Evolutionary conservation across 148 eudicot genomes (phyloP), one percentile per base, ranked within the genome.

Genomic region (Fagopyrum homotropicum): DNA sequence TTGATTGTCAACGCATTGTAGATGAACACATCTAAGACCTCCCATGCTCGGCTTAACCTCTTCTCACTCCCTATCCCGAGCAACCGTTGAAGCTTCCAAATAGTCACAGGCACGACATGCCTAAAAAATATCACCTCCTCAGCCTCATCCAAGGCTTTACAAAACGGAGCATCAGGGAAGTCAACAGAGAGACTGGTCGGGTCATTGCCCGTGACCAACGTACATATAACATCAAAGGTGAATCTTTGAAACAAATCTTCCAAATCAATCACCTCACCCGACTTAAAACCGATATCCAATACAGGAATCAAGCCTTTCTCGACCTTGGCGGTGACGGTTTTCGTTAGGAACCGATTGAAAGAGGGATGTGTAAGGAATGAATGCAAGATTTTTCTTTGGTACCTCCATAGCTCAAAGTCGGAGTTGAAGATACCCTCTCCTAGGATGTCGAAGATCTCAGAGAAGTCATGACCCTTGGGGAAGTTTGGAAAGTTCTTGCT

Each of bases 401-500:
- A n/a, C 47, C 69, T 64, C 87, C 87, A 84, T 45, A 68, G 55
- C 7, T 82, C 85, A 7, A 15, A 3, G 29, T 84, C 87, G 1
- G 87, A 59, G 51, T 82, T 84, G 79, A 84, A 79, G 55, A 82
- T 82, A 73, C 85, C 87, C 14, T 78, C 81, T 77, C 87, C 87
- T 55, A 82, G 35, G 60, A 84, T 73, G 14, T 84, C 83, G 16
- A 82, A 82, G 4, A 82, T 82, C 76, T 80, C 72, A 19, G n/a
- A 35, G 79, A 84, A 84, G 17, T 64, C 30, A 1, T 77, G 72
- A 1, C 87, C 87, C 56, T 82, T 84, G 0, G 81, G 87, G 63
- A 82, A 84, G 69, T 84, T 82, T 8, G 54, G 40, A 35, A 35
- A 35, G 40, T 35, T 35, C 40, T 35, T 35, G 40, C 40, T 35